Evolutionary conservation across 2,329 filamentous ascomycete species (phyloP), one percentile per base, ranked within the genome.

Genomic region (Pseudogymnoascus verrucosus): DNA sequence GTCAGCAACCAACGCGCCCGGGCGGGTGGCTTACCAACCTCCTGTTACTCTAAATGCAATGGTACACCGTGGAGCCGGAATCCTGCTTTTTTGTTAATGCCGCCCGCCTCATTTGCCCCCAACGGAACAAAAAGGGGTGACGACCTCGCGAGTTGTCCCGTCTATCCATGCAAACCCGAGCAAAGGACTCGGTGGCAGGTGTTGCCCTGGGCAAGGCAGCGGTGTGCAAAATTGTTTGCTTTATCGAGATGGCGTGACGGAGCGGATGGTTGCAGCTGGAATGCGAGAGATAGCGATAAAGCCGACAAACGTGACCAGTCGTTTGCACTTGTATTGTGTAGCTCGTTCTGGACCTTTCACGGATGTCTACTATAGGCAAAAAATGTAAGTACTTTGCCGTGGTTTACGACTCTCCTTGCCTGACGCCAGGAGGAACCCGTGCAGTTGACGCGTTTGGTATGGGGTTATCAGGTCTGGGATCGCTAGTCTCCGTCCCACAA

Each of bases 211-310:
- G 51, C 51, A 57, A 57, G 51, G 28, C 16, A 34, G 51, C 28
- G 28, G 51, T 34, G 28, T 21, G 51, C 51, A 57, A 57, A 19
- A 19, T 34, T 57, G 51, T 57, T 57, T 57, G 51, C 51, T 57
- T 57, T 31, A 28, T 12, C n/a, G 28, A 57, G 26, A 10, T 10
- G 14, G 6, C 28, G 51, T 57, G 51, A 57, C 51, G n/a, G 26
- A 34, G 10, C 51, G 28, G 51, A 14, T 8, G n/a, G 51, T 19
- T 57, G 51, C 51, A 57, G 26, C 10, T 57, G 51, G 28, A 57
- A 57, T 34, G 51, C 16, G 51, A 19, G 51, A 57, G n/a, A 57
- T 57, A 34, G 51, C 19, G 51, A 57, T 57, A 57, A 57, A 16
- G n/a, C 51, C 12, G 28, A 57, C 51, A 57, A 57, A 57, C 51